Percentiles rank a stretch among this genome's conserved stretches.
phyloP scores from a whole-genome alignment of 169 alveolate species.

The Miamiensis avidus region DNA sequence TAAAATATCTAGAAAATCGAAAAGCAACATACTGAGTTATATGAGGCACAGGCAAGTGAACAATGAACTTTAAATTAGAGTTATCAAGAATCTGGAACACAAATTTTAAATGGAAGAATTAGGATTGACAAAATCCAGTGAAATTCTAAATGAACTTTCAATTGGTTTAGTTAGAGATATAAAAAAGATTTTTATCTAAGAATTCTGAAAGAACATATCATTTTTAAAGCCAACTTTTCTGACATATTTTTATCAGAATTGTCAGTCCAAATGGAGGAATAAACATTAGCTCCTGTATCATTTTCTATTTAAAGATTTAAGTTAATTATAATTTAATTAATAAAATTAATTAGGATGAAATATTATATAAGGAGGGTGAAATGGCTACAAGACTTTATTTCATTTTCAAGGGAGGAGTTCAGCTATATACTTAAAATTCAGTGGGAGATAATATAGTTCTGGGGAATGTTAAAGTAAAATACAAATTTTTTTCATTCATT shows the following conservation, averaged over 20 bases:
- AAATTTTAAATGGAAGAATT: neutral
- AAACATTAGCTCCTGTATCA: constrained; percentile 6
- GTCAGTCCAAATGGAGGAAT: neutral
- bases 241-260: neutral
- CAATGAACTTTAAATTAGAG: neutral
- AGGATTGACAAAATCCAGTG: neutral
- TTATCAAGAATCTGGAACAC: neutral
- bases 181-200: constrained; percentile 9
- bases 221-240: constrained; percentile 2
- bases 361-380: neutral
- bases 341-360: neutral
- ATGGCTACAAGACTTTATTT: too few species aligned
- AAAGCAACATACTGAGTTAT: neutral
- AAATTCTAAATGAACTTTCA: neutral
- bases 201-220: neutral
- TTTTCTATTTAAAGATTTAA: too few species aligned
- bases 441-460: neutral
- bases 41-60: neutral
- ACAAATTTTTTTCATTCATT: too few species aligned
- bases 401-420: neutral
- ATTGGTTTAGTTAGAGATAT: neutral
- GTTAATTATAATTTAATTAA: too few species aligned
- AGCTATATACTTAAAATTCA: neutral
- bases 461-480: neutral
- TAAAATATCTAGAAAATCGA: neutral